phyloP scores from a whole-genome alignment of 257 asterid species.

The Leonotis leonurus region DNA sequence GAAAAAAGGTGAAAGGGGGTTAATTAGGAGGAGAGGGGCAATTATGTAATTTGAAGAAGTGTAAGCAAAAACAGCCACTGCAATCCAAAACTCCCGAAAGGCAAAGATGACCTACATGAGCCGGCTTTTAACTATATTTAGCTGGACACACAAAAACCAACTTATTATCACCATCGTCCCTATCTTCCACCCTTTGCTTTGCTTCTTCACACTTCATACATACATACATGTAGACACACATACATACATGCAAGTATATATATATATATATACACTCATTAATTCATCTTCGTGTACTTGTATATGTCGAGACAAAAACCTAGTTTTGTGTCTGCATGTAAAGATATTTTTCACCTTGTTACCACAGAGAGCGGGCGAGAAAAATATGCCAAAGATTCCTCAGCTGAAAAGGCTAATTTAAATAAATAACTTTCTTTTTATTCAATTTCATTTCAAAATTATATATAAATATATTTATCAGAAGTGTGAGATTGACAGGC shows the following conservation, averaged over 20 bases:
- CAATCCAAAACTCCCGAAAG: slow-evolving; percentile 49
- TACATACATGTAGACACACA: not conserved
- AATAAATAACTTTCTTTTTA: not conserved
- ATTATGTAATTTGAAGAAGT: slow-evolving; percentile 15
- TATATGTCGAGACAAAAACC: not conserved
- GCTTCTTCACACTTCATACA: not conserved
- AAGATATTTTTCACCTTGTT: slow-evolving; percentile 6
- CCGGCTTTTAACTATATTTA: slow-evolving; percentile 98
- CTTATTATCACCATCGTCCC: slow-evolving; percentile 80
- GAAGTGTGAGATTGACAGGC: slow-evolving; percentile 83
- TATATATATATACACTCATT: not conserved
- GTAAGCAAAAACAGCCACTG: slow-evolving; percentile 35
- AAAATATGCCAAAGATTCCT: slow-evolving; percentile 39
- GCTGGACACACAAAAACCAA: slow-evolving; percentile 89
- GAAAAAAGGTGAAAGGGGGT: slow-evolving; percentile 35
- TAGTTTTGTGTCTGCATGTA: slow-evolving; percentile 18
- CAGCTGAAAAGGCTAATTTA: slow-evolving; percentile 26
- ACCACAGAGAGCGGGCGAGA: slow-evolving; percentile 9
- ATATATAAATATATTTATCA: no score
- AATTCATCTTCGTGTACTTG: no score
- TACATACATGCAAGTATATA: not conserved
- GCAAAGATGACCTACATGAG: slow-evolving; percentile 88
- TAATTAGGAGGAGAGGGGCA: slow-evolving; percentile 47
- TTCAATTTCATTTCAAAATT: no score
- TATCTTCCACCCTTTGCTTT: slow-evolving; percentile 44